Percentiles rank a stretch among this genome's conserved stretches.
Evolutionary conservation across 1,284 basidiomycete genomes (phyloP).

Genomic region (Melanopsichium pennsylvanicum): DNA sequence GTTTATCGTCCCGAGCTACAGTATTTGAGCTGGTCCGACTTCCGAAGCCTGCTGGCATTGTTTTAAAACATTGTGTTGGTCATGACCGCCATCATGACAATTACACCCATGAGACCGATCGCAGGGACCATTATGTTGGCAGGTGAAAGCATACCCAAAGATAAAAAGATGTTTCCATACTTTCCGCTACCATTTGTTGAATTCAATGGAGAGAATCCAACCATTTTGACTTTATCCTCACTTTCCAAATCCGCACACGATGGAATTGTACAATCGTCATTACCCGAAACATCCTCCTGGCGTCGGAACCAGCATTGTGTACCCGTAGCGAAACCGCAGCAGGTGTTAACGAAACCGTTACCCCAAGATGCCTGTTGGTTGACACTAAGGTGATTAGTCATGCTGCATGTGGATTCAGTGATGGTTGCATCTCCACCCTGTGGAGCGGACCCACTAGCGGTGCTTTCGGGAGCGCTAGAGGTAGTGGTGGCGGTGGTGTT

Average conservation of each 20-base stretch:
- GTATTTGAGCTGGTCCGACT: background rate
- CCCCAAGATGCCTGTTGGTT: slow-evolving; percentile 58
- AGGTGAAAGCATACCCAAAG: slow-evolving; percentile 22
- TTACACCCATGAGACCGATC: background rate
- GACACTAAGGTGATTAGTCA: slow-evolving; percentile 39
- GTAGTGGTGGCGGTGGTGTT: slow-evolving; percentile 14
- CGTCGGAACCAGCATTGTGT: slow-evolving; percentile 47
- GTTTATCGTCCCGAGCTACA: slow-evolving; percentile 1
- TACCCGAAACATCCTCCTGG: slow-evolving; percentile 15
- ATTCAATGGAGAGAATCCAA: slow-evolving; percentile 46
- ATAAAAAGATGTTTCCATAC: slow-evolving; percentile 51
- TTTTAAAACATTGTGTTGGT: background rate
- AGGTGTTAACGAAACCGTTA: slow-evolving; percentile 48
- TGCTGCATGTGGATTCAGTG: slow-evolving; percentile 34
- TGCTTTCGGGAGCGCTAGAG: slow-evolving; percentile 15
- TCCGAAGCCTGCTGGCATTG: background rate
- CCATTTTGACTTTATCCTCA: slow-evolving; percentile 40
- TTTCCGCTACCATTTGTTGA: slow-evolving; percentile 50
- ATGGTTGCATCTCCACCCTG: slow-evolving; percentile 46
- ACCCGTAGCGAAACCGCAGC: slow-evolving; percentile 35
- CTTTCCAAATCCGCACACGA: slow-evolving; percentile 34
- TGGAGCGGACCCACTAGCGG: slow-evolving; percentile 29
- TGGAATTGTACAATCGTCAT: slow-evolving; percentile 48
- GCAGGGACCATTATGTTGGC: slow-evolving; percentile 1
- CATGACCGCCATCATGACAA: background rate